Conservation (phyloP, 129 eudicot genomes). For the Escallonia rubra region DNA sequence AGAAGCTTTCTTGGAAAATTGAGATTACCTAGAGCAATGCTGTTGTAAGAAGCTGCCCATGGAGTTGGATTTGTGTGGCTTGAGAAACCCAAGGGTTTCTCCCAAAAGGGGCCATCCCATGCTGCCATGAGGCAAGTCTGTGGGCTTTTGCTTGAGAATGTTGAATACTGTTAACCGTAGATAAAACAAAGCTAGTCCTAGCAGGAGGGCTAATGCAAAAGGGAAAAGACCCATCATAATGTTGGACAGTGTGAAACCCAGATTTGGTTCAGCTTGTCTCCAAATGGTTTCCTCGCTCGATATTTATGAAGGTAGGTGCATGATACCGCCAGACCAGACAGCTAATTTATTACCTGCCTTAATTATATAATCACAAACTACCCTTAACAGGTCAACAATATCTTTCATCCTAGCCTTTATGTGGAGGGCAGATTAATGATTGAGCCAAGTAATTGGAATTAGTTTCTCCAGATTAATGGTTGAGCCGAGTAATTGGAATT, state of each 20-base stretch:
- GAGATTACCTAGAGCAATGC: constrained; percentile 29
- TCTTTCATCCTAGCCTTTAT: no score
- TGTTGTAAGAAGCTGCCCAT: constrained; percentile 30
- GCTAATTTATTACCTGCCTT: no score
- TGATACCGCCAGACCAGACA: no score
- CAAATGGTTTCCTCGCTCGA: no score
- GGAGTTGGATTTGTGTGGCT: constrained; percentile 32
- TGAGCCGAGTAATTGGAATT: no score
- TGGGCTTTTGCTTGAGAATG: not conserved
- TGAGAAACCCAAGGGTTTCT: constrained; percentile 30
- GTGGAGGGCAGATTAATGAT: no score
- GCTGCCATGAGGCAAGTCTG: constrained; percentile 28
- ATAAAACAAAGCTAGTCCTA: constrained; percentile 4
- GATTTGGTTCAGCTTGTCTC: no score
- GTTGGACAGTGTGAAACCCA: not conserved
- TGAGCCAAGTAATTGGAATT: no score
- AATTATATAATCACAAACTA: no score
- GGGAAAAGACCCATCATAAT: constrained; percentile 13
- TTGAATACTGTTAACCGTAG: not conserved
- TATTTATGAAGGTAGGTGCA: no score
- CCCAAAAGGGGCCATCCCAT: constrained; percentile 37
- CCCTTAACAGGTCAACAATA: no score
- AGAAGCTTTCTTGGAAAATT: not conserved
- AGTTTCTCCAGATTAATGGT: no score
- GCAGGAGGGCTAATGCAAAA: not conserved